Conservation (phyloP, 2,329 filamentous ascomycete species). For the Capronia americana region DNA sequence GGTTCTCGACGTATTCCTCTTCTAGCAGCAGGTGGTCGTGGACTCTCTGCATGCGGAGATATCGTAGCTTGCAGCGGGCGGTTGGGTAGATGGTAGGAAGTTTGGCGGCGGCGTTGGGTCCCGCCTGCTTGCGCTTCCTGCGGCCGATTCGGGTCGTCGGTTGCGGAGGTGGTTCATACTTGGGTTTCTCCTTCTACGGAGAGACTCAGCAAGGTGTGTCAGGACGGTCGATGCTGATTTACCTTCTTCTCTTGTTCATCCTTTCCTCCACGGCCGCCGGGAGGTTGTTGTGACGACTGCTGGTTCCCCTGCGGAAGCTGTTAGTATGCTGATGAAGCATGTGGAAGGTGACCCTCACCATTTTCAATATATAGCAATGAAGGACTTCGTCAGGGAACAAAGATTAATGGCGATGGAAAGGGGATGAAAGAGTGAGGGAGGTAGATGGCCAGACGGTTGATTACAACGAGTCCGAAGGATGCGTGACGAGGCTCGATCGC, state of each 20-base stretch:
- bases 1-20: conserved; percentile 99
- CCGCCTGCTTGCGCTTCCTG: conserved; percentile 96
- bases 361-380: not conserved
- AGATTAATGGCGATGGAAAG: not conserved
- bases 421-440: not conserved
- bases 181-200: conserved; percentile 97
- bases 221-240: conserved; percentile 54
- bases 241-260: conserved; percentile 89
- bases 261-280: conserved; percentile 73
- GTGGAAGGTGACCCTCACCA: not conserved
- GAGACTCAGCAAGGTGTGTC: conserved; percentile 26
- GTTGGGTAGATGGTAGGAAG: conserved; percentile 93
- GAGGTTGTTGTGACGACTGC: conserved; percentile 82
- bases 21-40: conserved; percentile 97
- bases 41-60: conserved; percentile 97
- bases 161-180: conserved; percentile 97
- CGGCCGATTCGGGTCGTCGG: conserved; percentile 96
- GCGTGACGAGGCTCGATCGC: conserved; percentile 29
- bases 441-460: conserved; percentile 12
- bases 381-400: not conserved
- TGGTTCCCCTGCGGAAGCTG: conserved; percentile 51
- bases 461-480: conserved; percentile 17
- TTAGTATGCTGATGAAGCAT: conserved; percentile 12
- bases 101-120: conserved; percentile 92
- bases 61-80: conserved; percentile 94